Evolutionary conservation across 345 rosid species (phyloP).

Genomic region (Camelina neglecta): DNA sequence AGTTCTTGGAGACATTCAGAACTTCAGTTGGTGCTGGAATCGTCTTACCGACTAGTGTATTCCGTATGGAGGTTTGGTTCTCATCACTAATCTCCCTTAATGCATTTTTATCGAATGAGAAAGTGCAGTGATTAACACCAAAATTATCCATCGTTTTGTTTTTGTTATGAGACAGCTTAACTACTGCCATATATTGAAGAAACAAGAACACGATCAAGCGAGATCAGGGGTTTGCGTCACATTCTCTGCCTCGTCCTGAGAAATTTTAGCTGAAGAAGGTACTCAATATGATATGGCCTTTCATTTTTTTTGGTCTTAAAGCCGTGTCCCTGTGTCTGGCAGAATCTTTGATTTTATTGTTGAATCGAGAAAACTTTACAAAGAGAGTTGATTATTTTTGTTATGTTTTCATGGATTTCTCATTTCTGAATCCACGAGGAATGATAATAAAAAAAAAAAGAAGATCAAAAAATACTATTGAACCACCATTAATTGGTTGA

Average conservation of each 20-base stretch:
- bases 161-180: conserved; percentile 55
- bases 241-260: conserved; percentile 56
- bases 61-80: conserved; percentile 86
- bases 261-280: conserved; percentile 21
- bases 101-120: neutral
- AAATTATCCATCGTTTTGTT: neutral
- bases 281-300: conserved; percentile 8
- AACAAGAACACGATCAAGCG: conserved; percentile 59
- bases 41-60: conserved; percentile 76
- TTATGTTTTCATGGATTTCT: neutral
- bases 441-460: neutral
- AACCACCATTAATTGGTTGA: no score
- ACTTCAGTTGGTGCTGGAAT: conserved; percentile 86
- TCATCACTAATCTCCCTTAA: neutral
- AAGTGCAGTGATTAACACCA: conserved; percentile 8
- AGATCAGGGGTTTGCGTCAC: conserved; percentile 63
- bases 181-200: conserved; percentile 71
- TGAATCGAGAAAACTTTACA: neutral
- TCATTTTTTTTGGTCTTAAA: neutral
- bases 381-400: neutral
- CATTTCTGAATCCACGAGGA: neutral
- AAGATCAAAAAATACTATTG: no score
- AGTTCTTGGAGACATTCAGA: conserved; percentile 65
- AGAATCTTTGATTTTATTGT: conserved; percentile 21
- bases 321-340: neutral